Evolutionary conservation across 202 grass and related monocot genomes (phyloP).

Genomic region (Panicum hallii): DNA sequence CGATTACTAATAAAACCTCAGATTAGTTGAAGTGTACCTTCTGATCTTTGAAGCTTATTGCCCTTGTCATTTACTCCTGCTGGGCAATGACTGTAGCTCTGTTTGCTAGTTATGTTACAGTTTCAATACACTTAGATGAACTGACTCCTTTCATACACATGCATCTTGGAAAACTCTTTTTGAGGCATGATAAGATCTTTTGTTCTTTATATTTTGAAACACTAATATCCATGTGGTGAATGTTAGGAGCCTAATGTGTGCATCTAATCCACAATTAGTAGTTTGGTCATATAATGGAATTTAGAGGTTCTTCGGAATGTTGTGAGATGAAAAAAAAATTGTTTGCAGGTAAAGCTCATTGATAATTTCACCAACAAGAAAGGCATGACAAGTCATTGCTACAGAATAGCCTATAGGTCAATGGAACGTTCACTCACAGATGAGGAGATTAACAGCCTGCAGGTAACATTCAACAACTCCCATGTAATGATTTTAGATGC

Average conservation of each 20-base stretch:
- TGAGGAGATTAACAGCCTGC: slow-evolving; percentile 89
- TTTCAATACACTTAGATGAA: slow-evolving; percentile 18
- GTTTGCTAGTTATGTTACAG: background rate
- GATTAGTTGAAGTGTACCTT: slow-evolving; percentile 5
- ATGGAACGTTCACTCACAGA: slow-evolving; percentile 92
- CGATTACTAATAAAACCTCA: slow-evolving; percentile 25
- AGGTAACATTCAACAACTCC: slow-evolving; percentile 53
- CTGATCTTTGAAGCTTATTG: slow-evolving; percentile 12
- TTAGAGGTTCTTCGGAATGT: background rate
- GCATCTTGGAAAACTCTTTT: background rate
- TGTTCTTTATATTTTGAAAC: slow-evolving; percentile 19
- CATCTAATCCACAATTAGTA: slow-evolving; percentile 13
- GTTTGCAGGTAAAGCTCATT: slow-evolving; percentile 77
- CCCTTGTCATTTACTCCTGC: background rate
- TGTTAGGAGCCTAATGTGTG: background rate
- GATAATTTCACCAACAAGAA: slow-evolving; percentile 99
- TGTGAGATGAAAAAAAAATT: background rate
- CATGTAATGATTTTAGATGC: slow-evolving; percentile 22
- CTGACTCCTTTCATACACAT: slow-evolving; percentile 4
- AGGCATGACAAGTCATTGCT: slow-evolving; percentile 95
- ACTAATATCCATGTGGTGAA: background rate
- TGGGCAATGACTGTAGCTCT: background rate
- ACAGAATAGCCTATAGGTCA: slow-evolving; percentile 86
- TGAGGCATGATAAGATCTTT: background rate
- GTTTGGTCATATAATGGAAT: slow-evolving; percentile 27